These are phyloP conservation scores for Aspergillus fumigatus DNA, from an alignment of 2,329 filamentous ascomycete species.

Conservation along the genomic window DNA sequence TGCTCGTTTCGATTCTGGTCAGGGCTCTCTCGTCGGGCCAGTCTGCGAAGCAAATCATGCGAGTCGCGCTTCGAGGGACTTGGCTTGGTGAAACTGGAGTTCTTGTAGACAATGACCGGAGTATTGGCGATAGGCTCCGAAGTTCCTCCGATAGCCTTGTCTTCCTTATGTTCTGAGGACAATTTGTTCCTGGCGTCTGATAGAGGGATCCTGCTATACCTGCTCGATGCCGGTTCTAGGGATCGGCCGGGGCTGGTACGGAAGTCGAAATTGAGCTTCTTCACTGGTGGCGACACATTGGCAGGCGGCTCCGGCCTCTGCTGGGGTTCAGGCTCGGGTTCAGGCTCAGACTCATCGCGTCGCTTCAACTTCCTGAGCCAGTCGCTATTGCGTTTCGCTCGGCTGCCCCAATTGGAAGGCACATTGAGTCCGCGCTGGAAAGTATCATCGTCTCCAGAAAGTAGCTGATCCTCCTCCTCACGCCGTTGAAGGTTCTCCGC, in stretches of 20 bases:
- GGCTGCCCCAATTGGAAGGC: conserved; percentile 35
- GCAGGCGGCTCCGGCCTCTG: conserved; percentile 14
- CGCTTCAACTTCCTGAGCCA: conserved; percentile 33
- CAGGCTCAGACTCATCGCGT: conserved; percentile 16
- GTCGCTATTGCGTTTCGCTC: conserved; percentile 27
- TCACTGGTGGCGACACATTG: conserved; percentile 16
- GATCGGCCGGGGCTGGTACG: conserved; percentile 23
- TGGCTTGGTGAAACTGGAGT: conserved; percentile 25
- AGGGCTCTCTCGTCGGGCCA: conserved; percentile 37
- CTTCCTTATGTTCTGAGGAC: conserved; percentile 10
- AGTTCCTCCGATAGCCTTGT: conserved; percentile 19
- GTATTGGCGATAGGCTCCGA: conserved; percentile 31
- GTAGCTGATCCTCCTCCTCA: conserved; percentile 21
- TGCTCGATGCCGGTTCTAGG: conserved; percentile 18
- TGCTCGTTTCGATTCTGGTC: conserved; percentile 24
- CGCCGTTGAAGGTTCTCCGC: conserved; percentile 36
- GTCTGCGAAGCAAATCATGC: conserved; percentile 39
- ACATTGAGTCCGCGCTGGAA: conserved; percentile 32
- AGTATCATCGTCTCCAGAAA: conserved; percentile 20
- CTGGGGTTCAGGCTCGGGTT: conserved; percentile 14
- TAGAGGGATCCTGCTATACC: conserved; percentile 9
- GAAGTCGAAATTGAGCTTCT: conserved; percentile 25
- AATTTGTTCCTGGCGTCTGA: conserved; percentile 12
- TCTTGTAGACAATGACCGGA: conserved; percentile 35
- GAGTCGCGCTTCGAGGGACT: conserved; percentile 33